These are phyloP conservation scores for Stentor coeruleus DNA, from an alignment of 73 alveolate species.

Conservation along the genomic window DNA sequence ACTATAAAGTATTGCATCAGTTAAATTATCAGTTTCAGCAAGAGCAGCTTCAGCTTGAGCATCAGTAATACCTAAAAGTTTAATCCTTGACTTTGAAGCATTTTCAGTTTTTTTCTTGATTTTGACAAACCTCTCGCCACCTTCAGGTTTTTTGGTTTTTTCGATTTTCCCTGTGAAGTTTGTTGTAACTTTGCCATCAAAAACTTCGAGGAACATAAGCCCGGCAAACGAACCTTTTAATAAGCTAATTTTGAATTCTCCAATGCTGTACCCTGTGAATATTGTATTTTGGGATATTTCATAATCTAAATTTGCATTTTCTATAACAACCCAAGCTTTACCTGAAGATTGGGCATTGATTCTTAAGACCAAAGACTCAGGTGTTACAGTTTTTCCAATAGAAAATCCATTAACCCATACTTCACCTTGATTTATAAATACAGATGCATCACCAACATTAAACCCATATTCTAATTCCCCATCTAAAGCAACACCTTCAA, in stretches of 20 bases:
- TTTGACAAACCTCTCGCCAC: constrained; percentile 13
- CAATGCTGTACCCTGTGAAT: background rate
- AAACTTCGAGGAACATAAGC: background rate
- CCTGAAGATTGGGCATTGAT: constrained; percentile 3
- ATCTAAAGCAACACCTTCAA: background rate
- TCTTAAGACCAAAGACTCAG: background rate
- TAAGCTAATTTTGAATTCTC: background rate
- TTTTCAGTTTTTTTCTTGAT: background rate
- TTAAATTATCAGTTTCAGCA: background rate
- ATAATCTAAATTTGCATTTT: background rate
- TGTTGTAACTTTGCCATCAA: background rate
- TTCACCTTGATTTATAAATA: too few species aligned
- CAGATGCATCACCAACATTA: constrained; percentile 3
- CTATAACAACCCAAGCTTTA: background rate
- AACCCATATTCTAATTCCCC: background rate
- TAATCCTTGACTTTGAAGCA: background rate
- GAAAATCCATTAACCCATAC: background rate
- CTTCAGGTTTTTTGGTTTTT: background rate
- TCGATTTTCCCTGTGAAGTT: background rate
- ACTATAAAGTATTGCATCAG: background rate
- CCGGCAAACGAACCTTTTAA: background rate
- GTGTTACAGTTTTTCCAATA: background rate
- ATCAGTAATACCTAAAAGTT: background rate
- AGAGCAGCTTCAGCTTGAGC: constrained; percentile 16
- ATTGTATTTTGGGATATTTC: background rate